Conservation (phyloP, 345 rosid genomes). For the Eutrema yunnanense region DNA sequence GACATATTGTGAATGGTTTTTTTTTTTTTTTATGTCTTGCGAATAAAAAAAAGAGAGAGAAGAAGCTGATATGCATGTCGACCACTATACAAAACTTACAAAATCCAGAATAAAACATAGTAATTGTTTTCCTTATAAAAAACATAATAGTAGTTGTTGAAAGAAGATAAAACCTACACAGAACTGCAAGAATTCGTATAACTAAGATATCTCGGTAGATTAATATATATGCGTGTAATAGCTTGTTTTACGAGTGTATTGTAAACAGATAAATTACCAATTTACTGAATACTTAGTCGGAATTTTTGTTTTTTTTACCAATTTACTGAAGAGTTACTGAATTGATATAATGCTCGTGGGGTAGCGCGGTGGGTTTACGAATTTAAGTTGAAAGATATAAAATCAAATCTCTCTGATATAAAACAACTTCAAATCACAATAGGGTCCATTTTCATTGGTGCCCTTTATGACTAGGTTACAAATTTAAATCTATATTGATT, state of each 20-base stretch:
- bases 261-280: background rate
- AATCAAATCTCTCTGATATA: background rate
- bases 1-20: too few relatives aligned
- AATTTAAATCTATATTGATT: constrained; percentile 1
- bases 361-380: constrained; percentile 5
- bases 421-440: constrained; percentile 6
- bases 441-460: constrained; percentile 17
- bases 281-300: background rate
- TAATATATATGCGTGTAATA: too few relatives aligned
- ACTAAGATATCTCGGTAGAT: too few relatives aligned
- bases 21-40: too few relatives aligned
- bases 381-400: constrained; percentile 5
- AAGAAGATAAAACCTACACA: too few relatives aligned
- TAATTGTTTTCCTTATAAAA: too few relatives aligned
- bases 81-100: background rate
- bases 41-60: too few relatives aligned
- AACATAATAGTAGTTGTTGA: too few relatives aligned
- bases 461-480: constrained; percentile 23
- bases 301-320: too few relatives aligned
- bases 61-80: background rate
- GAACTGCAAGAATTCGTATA: too few relatives aligned
- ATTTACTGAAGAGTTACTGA: background rate
- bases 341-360: background rate
- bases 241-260: background rate
- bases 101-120: background rate